Percentiles rank a stretch among this genome's conserved stretches.
These are phyloP conservation scores for Secale cereale DNA, from an alignment of 176 grass and related monocot genomes.

Conservation along the genomic window DNA sequence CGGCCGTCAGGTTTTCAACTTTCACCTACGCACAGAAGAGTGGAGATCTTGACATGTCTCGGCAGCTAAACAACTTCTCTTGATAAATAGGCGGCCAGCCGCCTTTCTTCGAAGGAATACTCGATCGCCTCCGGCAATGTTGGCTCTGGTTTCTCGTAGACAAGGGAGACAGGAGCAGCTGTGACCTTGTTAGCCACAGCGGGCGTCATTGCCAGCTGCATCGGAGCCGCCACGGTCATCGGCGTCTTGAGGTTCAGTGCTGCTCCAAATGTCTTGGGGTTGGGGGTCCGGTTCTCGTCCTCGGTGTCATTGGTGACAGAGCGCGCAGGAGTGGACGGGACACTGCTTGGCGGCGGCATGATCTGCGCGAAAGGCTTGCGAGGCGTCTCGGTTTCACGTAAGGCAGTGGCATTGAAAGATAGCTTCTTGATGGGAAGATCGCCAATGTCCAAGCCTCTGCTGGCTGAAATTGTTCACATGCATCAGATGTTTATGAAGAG, in stretches of 20 bases:
- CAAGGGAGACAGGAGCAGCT: conserved; percentile 24
- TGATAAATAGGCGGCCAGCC: conserved; percentile 47
- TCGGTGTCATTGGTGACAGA: conserved; percentile 9
- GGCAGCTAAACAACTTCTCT: conserved; percentile 21
- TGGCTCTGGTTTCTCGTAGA: conserved; percentile 26
- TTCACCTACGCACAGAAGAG: not conserved
- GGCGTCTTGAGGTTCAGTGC: conserved; percentile 46
- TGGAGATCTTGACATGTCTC: not conserved
- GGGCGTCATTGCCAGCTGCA: conserved; percentile 61
- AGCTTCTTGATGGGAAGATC: conserved; percentile 69
- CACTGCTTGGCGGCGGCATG: conserved; percentile 29
- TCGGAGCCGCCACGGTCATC: conserved; percentile 34
- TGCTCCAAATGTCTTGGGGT: conserved; percentile 34
- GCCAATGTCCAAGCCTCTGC: conserved; percentile 53
- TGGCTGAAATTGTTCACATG: conserved; percentile 31
- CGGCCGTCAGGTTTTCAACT: conserved; percentile 30
- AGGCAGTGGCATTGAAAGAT: conserved; percentile 45
- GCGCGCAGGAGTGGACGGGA: conserved; percentile 30
- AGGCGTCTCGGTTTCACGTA: conserved; percentile 46
- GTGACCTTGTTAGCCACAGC: conserved; percentile 30
- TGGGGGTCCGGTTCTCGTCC: conserved; percentile 51
- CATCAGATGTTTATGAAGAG: conserved; percentile 11
- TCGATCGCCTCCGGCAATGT: conserved; percentile 36
- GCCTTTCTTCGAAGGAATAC: conserved; percentile 83
- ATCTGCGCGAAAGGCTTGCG: conserved; percentile 79